A percentile compares a stretch with the other conserved stretches of the same genome.
Conservation (phyloP, 208 protist genomes). For the Acanthamoeba quina region DNA sequence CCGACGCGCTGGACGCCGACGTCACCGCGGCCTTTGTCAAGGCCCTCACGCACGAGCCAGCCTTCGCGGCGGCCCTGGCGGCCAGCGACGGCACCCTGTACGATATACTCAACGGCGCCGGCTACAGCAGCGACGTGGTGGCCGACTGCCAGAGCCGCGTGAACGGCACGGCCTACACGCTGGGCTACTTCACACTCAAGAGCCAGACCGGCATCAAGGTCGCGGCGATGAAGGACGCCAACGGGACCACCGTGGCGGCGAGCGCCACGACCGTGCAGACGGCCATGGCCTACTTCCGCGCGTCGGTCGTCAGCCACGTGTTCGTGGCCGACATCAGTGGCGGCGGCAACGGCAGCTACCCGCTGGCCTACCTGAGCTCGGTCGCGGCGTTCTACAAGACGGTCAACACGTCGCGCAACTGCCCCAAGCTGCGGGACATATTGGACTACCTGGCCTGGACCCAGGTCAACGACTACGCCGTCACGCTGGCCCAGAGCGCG, state of each 20-base stretch:
- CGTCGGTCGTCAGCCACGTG: background rate
- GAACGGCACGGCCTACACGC: background rate
- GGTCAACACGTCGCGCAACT: background rate
- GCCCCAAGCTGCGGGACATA: background rate
- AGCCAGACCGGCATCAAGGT: background rate
- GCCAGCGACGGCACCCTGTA: background rate
- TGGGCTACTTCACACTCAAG: slow-evolving; percentile 1
- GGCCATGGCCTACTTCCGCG: slow-evolving; percentile 16
- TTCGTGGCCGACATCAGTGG: slow-evolving; percentile 25
- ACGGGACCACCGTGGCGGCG: background rate
- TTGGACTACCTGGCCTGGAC: background rate
- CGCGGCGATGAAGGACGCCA: background rate
- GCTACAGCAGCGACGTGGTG: slow-evolving; percentile 14
- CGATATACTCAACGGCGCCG: background rate
- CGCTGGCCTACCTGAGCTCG: slow-evolving; percentile 2
- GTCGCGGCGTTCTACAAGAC: background rate
- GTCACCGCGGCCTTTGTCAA: slow-evolving; percentile 13
- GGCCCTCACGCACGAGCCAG: background rate
- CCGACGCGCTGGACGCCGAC: background rate
- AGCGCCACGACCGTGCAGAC: background rate
- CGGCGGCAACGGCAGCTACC: slow-evolving; percentile 20
- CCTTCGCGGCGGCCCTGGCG: background rate
- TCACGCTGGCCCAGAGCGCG: background rate
- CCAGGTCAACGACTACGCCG: slow-evolving; percentile 46
- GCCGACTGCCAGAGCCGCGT: background rate